Percentiles rank a stretch among this genome's conserved stretches.
phyloP scores from a whole-genome alignment of 164 flowering plant species.

The Tetrastigma voinierianum region DNA sequence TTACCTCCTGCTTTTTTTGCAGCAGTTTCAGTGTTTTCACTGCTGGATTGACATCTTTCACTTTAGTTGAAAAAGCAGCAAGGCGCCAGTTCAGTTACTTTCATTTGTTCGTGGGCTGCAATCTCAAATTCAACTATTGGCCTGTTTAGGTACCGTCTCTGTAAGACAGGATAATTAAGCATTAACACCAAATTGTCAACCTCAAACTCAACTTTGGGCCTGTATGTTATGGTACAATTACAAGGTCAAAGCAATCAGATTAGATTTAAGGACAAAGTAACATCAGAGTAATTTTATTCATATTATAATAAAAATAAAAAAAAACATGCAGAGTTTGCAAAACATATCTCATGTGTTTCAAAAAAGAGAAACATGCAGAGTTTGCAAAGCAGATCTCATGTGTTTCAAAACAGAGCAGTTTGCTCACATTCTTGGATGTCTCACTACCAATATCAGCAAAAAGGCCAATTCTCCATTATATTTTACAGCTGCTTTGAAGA shows the following conservation, averaged over 20 bases:
- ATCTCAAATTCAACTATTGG: slow-evolving; percentile 86
- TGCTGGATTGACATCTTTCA: slow-evolving; percentile 16
- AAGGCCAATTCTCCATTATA: too few relatives aligned
- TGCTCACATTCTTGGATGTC: too few relatives aligned
- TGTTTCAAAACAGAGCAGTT: not conserved
- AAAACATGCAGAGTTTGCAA: not conserved
- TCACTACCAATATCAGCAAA: too few relatives aligned
- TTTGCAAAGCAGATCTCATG: not conserved
- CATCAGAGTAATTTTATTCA: too few relatives aligned
- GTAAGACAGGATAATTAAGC: slow-evolving; percentile 12
- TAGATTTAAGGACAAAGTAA: too few relatives aligned
- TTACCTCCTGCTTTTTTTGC: slow-evolving; percentile 64
- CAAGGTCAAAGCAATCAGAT: too few relatives aligned
- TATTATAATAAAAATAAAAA: slow-evolving; percentile 1
- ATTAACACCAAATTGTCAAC: too few relatives aligned
- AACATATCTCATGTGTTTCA: not conserved
- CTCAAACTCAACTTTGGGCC: too few relatives aligned
- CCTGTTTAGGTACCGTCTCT: slow-evolving; percentile 76
- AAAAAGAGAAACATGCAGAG: not conserved
- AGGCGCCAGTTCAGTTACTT: slow-evolving; percentile 81
- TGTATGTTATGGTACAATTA: too few relatives aligned
- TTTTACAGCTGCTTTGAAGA: too few relatives aligned
- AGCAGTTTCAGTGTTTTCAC: slow-evolving; percentile 14
- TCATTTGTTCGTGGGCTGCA: slow-evolving; percentile 95
- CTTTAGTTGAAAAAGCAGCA: slow-evolving; percentile 47